These are phyloP conservation scores for Digitaria exilis DNA, from an alignment of 202 grass and related monocot species.

Conservation along the genomic window DNA sequence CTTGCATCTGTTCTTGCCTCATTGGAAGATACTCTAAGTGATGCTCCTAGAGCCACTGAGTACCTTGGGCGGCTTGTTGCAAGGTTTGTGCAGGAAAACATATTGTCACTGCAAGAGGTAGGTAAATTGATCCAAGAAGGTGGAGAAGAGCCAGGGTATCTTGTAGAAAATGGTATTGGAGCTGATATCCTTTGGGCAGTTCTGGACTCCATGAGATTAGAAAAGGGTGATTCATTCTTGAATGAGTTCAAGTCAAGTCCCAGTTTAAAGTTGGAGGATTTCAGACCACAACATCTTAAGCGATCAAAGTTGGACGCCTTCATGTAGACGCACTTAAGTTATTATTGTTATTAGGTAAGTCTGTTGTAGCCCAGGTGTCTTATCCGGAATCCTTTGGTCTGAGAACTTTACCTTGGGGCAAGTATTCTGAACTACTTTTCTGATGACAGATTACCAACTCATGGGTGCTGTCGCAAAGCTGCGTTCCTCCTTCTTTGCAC, in stretches of 20 bases:
- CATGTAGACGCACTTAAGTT: conserved; percentile 45
- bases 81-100: conserved; percentile 65
- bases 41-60: conserved; percentile 87
- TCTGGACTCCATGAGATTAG: conserved; percentile 61
- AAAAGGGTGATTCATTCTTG: conserved; percentile 70
- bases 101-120: conserved; percentile 63
- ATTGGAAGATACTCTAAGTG: conserved; percentile 93
- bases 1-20: conserved; percentile 60
- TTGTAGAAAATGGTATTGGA: conserved; percentile 64
- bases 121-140: conserved; percentile 72
- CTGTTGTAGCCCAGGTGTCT: neutral
- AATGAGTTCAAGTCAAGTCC: conserved; percentile 62
- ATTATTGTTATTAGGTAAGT: conserved; percentile 56
- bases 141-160: conserved; percentile 73
- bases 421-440: conserved; percentile 33
- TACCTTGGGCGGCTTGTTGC: conserved; percentile 88
- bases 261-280: conserved; percentile 78
- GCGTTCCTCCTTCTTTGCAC: conserved; percentile 23
- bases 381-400: neutral
- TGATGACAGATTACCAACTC: conserved; percentile 50
- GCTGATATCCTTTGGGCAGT: conserved; percentile 77
- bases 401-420: neutral
- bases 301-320: conserved; percentile 83
- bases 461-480: conserved; percentile 36
- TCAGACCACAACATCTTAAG: conserved; percentile 60